Conservation (phyloP, 148 eudicot species). For the Vaccinium darrowii region DNA sequence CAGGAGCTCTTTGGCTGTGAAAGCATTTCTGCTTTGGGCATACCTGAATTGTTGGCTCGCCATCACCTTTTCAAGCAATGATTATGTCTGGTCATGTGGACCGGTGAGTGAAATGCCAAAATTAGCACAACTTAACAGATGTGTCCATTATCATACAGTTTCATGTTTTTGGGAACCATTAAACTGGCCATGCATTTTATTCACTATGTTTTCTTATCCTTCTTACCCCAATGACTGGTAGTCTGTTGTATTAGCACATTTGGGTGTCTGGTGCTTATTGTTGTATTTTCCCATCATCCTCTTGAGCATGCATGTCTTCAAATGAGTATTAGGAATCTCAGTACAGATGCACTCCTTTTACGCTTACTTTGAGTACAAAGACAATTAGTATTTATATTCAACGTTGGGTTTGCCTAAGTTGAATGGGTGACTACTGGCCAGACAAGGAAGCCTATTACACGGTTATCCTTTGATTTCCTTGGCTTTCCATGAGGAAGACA, state of each 20-base stretch:
- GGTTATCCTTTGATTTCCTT: background rate
- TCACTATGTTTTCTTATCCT: background rate
- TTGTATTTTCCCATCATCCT: background rate
- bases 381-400: background rate
- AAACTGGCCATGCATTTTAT: background rate
- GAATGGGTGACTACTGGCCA: background rate
- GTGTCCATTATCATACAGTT: background rate
- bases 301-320: conserved; percentile 1
- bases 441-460: background rate
- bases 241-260: background rate
- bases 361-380: background rate
- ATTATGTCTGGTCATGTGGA: conserved; percentile 18
- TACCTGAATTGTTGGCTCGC: conserved; percentile 34
- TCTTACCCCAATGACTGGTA: background rate
- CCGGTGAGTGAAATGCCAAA: conserved; percentile 28
- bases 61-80: conserved; percentile 35
- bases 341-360: background rate
- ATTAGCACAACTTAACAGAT: background rate
- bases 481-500: background rate
- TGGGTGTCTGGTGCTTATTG: background rate
- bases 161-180: background rate
- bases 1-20: conserved; percentile 44
- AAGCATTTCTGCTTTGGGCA: conserved; percentile 32
- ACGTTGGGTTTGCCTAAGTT: background rate
- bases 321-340: background rate